phyloP scores from a whole-genome alignment of 129 eudicot species.

The Heracleum sosnowskyi region DNA sequence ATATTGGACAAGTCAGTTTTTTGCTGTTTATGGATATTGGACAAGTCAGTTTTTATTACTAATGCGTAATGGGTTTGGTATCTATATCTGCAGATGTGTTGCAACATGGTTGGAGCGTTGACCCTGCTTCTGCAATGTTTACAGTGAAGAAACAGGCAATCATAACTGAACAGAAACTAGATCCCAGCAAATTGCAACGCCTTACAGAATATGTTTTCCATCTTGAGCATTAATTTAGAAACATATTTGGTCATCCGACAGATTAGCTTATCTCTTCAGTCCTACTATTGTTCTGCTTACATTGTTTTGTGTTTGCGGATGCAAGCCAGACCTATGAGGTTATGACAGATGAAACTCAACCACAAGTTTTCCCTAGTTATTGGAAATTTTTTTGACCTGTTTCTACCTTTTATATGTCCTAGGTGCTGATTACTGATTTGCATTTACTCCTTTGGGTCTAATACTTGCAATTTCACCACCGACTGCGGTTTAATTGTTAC shows the following conservation, averaged over 20 bases:
- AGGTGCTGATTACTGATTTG: neutral
- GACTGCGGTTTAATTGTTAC: neutral
- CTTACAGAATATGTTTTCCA: conserved; percentile 92
- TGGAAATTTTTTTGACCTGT: neutral
- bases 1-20: neutral
- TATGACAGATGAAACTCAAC: neutral
- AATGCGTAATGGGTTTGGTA: neutral
- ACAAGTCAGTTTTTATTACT: no score
- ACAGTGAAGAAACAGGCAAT: conserved; percentile 66
- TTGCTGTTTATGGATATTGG: no score
- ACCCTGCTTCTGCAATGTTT: conserved; percentile 60
- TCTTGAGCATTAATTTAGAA: conserved; percentile 56
- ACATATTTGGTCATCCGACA: neutral
- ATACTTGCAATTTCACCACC: neutral
- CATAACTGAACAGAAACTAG: conserved; percentile 72
- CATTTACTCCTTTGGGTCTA: neutral
- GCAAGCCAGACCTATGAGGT: neutral
- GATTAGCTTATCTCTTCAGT: neutral
- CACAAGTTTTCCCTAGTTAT: neutral
- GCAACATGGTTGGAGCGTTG: conserved; percentile 85
- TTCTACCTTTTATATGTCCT: neutral
- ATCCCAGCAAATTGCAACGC: conserved; percentile 74
- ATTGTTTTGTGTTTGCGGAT: neutral
- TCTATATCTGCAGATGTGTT: conserved; percentile 48
- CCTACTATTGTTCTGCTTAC: neutral